A percentile compares a stretch with the other conserved stretches of the same genome.
These are phyloP conservation scores for Pseudocercospora crystallina DNA, from an alignment of 2,329 filamentous ascomycete genomes.

Conservation along the genomic window DNA sequence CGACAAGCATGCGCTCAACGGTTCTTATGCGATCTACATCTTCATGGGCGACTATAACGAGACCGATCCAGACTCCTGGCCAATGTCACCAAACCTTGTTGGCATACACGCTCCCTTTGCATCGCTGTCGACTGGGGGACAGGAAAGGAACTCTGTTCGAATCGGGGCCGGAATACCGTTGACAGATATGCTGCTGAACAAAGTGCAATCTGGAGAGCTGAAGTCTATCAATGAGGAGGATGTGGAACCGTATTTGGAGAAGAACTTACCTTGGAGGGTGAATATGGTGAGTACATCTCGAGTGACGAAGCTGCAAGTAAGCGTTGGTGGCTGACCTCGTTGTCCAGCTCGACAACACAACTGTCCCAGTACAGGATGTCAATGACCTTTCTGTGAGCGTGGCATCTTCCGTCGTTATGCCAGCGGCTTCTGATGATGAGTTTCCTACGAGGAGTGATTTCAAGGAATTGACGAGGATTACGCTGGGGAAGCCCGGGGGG, in stretches of 20 bases:
- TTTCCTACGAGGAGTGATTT: slow-evolving; percentile 42
- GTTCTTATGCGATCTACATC: slow-evolving; percentile 65
- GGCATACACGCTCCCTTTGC: slow-evolving; percentile 58
- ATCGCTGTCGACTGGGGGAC: slow-evolving; percentile 23
- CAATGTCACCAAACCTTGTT: slow-evolving; percentile 55
- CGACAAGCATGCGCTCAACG: slow-evolving; percentile 59
- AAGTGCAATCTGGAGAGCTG: slow-evolving; percentile 8
- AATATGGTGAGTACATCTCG: slow-evolving; percentile 2
- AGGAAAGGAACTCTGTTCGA: not conserved
- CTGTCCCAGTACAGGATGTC: slow-evolving; percentile 35
- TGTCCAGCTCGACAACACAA: slow-evolving; percentile 38
- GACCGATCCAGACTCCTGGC: slow-evolving; percentile 51
- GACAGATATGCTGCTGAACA: slow-evolving; percentile 7
- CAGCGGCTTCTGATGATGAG: slow-evolving; percentile 34
- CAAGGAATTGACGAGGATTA: slow-evolving; percentile 19
- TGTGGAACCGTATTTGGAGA: slow-evolving; percentile 4
- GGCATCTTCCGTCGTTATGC: slow-evolving; percentile 39
- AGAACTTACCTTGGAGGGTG: slow-evolving; percentile 8
- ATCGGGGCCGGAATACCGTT: slow-evolving; percentile 4
- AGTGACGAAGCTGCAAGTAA: not conserved
- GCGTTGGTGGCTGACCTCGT: not conserved
- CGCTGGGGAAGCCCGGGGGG: slow-evolving; percentile 24
- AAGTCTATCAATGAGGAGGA: slow-evolving; percentile 10
- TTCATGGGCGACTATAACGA: slow-evolving; percentile 61
- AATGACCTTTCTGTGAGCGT: slow-evolving; percentile 42